phyloP scores from a whole-genome alignment of 1,284 basidiomycete species.

The Psilocybe mexicana region DNA sequence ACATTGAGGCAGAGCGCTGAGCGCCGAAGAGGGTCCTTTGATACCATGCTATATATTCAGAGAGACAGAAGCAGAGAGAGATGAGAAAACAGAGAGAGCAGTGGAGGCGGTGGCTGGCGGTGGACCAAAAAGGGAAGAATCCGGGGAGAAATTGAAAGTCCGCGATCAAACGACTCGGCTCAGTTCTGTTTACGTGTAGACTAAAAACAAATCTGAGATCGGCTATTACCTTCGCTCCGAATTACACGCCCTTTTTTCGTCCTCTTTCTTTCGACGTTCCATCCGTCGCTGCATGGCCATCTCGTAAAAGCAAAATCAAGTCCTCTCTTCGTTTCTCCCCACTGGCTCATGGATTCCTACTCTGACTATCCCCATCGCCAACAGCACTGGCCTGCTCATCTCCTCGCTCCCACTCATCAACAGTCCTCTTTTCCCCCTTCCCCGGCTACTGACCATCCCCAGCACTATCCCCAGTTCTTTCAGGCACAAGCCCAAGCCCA shows the following conservation, averaged over 20 bases:
- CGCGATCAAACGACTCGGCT: background rate
- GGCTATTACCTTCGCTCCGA: slow-evolving; percentile 17
- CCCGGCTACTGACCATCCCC: slow-evolving; percentile 25
- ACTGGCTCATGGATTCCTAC: slow-evolving; percentile 23
- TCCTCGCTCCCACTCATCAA: slow-evolving; percentile 17
- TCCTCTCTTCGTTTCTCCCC: background rate
- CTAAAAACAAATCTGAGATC: slow-evolving; percentile 14
- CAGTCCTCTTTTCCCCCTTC: slow-evolving; percentile 30
- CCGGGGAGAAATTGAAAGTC: background rate
- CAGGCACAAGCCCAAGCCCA: slow-evolving; percentile 18
- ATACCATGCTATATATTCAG: background rate
- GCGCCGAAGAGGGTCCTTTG: background rate
- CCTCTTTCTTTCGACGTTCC: slow-evolving; percentile 11
- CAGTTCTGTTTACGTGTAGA: background rate
- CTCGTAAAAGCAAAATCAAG: slow-evolving; percentile 1
- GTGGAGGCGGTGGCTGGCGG: background rate
- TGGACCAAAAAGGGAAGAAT: background rate
- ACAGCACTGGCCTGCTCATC: slow-evolving; percentile 31
- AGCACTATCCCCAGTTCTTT: slow-evolving; percentile 22
- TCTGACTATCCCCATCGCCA: slow-evolving; percentile 31
- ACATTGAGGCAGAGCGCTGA: too few species aligned
- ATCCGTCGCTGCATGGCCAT: slow-evolving; percentile 15
- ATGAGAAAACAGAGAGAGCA: too few species aligned
- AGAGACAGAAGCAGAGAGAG: too few species aligned
- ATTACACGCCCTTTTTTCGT: slow-evolving; percentile 15